These are phyloP conservation scores for Ricinus communis DNA, from an alignment of 345 rosid species.

Conservation along the genomic window DNA sequence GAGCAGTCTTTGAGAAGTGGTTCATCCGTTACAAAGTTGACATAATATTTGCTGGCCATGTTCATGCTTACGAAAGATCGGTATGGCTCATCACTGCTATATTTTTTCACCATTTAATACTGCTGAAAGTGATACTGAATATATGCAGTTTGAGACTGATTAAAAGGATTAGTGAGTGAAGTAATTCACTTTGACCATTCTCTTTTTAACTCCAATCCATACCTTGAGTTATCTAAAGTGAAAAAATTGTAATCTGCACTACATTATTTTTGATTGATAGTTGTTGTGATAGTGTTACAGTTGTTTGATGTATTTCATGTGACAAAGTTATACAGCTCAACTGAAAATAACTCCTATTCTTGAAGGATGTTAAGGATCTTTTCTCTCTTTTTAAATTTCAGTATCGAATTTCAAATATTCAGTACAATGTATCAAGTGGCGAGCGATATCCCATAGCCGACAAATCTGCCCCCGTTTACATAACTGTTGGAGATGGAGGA, in stretches of 20 bases:
- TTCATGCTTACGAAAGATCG: constrained; percentile 99
- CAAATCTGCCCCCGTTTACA: constrained; percentile 83
- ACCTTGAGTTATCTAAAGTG: not conserved
- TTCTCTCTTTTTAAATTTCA: constrained; percentile 26
- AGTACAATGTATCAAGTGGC: constrained; percentile 69
- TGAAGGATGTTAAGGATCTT: not conserved
- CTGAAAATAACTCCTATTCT: not conserved
- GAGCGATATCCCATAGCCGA: constrained; percentile 60
- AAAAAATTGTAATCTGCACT: not conserved
- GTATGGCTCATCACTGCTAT: constrained; percentile 38
- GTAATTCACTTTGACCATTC: not conserved
- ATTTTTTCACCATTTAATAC: not conserved
- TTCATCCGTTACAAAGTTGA: constrained; percentile 69
- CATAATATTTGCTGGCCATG: constrained; percentile 89
- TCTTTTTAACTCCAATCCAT: not conserved
- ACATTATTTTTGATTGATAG: not conserved
- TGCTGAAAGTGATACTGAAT: not conserved
- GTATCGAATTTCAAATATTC: constrained; percentile 83
- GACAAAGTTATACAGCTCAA: not conserved
- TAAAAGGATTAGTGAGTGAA: not conserved
- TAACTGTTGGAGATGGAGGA: constrained; percentile 95
- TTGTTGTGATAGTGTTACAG: not conserved
- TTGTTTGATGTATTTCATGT: not conserved
- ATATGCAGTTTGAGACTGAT: not conserved
- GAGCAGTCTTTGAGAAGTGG: constrained; percentile 77